Conservation (phyloP, 2,329 filamentous ascomycete species). For the Cryphonectria naterciae region DNA sequence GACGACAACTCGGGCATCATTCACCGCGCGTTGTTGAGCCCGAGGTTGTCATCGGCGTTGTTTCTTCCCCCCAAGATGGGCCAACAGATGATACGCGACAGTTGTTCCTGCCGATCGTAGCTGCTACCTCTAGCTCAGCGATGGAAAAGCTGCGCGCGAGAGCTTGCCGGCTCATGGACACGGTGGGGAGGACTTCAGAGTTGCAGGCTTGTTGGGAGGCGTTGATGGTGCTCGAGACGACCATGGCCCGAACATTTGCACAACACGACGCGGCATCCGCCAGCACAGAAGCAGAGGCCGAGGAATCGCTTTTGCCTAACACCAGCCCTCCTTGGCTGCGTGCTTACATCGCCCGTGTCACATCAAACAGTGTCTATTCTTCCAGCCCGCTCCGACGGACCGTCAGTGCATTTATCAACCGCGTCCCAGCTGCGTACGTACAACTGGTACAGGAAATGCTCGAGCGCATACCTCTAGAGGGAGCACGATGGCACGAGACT, state of each 20-base stretch:
- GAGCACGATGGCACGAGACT: neutral
- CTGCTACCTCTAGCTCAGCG: constrained; percentile 31
- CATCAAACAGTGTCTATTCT: constrained; percentile 34
- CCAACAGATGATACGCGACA: constrained; percentile 12
- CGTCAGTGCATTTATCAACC: constrained; percentile 48
- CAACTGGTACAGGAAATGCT: constrained; percentile 41
- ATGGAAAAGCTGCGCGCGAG: constrained; percentile 29
- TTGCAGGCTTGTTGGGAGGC: constrained; percentile 32
- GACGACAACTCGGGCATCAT: neutral
- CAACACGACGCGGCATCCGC: neutral
- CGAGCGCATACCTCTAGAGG: constrained; percentile 27
- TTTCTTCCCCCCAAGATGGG: constrained; percentile 1
- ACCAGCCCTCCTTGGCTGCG: constrained; percentile 42
- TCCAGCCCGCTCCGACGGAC: constrained; percentile 41
- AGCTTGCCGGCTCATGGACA: constrained; percentile 13
- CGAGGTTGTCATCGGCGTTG: neutral
- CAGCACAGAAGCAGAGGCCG: neutral
- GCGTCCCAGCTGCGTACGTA: constrained; percentile 40
- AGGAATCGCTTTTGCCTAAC: constrained; percentile 27
- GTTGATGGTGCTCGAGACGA: constrained; percentile 32
- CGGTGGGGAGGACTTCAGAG: neutral
- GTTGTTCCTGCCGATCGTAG: constrained; percentile 30
- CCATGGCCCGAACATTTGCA: constrained; percentile 32
- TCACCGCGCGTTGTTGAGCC: neutral
- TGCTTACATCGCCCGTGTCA: constrained; percentile 41